Evolutionary conservation across 805 yeast species (phyloP).

Genomic region (Metschnikowia noctiluminum): DNA sequence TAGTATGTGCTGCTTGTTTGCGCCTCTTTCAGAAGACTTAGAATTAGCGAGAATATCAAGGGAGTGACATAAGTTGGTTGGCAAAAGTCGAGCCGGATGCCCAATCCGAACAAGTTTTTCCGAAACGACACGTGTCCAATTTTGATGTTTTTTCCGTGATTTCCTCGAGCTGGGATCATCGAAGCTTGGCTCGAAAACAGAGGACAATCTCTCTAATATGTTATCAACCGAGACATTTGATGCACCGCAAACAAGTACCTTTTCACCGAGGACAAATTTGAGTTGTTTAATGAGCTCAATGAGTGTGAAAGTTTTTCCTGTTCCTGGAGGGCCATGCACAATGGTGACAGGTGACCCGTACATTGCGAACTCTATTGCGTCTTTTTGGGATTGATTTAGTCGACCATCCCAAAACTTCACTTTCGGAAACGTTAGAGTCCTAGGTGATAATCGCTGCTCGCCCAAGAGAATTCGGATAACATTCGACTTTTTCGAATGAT

Average conservation of each 20-base stretch:
- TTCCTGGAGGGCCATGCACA: slow-evolving; percentile 81
- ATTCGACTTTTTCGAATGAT: slow-evolving; percentile 26
- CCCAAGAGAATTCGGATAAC: slow-evolving; percentile 48
- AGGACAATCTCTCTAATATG: slow-evolving; percentile 68
- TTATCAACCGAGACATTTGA: slow-evolving; percentile 93
- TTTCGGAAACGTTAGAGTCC: slow-evolving; percentile 15
- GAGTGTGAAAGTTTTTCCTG: slow-evolving; percentile 79
- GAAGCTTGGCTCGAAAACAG: slow-evolving; percentile 18
- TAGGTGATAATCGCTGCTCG: slow-evolving; percentile 29
- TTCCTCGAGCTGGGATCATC: slow-evolving; percentile 1
- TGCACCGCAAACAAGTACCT: slow-evolving; percentile 88
- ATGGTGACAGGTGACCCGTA: slow-evolving; percentile 51
- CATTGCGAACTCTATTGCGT: slow-evolving; percentile 68
- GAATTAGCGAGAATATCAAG: slow-evolving; percentile 65
- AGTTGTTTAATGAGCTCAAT: slow-evolving; percentile 79
- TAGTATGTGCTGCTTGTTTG: slow-evolving; percentile 43
- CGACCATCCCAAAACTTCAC: slow-evolving; percentile 36
- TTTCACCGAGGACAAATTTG: slow-evolving; percentile 37
- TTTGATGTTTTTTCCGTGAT: slow-evolving; percentile 11
- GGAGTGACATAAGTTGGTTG: slow-evolving; percentile 63
- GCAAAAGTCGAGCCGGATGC: slow-evolving; percentile 84
- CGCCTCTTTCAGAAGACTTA: slow-evolving; percentile 46
- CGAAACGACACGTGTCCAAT: slow-evolving; percentile 23
- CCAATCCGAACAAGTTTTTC: slow-evolving; percentile 74
- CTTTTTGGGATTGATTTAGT: slow-evolving; percentile 66